These are phyloP conservation scores for Flaveria bidentis DNA, from an alignment of 129 eudicot genomes.

Conservation along the genomic window DNA sequence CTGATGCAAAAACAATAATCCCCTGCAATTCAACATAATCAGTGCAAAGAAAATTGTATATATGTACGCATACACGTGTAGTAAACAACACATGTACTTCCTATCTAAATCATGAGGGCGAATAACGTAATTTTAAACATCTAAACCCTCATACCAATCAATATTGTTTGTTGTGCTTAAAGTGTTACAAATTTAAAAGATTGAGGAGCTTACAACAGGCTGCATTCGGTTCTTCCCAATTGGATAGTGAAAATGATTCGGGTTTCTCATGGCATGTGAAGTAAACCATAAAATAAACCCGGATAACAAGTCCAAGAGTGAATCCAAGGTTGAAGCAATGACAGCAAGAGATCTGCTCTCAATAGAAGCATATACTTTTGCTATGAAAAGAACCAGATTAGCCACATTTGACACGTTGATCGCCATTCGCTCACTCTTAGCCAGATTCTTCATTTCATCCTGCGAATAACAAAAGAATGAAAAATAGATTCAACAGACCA, in stretches of 20 bases:
- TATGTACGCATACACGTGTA: background rate
- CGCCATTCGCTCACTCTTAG: slow-evolving; percentile 75
- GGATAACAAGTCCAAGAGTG: slow-evolving; percentile 78
- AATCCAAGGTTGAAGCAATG: slow-evolving; percentile 90
- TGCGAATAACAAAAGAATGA: slow-evolving; percentile 21
- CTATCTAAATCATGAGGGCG: background rate
- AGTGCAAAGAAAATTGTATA: background rate
- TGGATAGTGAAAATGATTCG: slow-evolving; percentile 84
- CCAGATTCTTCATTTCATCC: slow-evolving; percentile 76
- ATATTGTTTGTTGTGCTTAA: background rate
- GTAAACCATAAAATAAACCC: slow-evolving; percentile 97
- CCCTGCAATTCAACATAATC: slow-evolving; percentile 54
- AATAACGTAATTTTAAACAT: background rate
- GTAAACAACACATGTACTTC: background rate
- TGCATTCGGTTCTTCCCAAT: slow-evolving; percentile 96
- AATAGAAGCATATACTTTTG: slow-evolving; percentile 85
- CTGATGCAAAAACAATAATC: slow-evolving; percentile 88
- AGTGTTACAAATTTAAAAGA: background rate
- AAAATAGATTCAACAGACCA: background rate
- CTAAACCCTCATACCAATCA: background rate
- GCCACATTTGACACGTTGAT: slow-evolving; percentile 63
- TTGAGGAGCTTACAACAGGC: slow-evolving; percentile 66
- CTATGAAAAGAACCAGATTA: slow-evolving; percentile 68
- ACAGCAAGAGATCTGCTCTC: slow-evolving; percentile 90
- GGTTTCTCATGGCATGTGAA: slow-evolving; percentile 77